A percentile compares a stretch with the other conserved stretches of the same genome.
Conservation (phyloP, 129 eudicot species). For the Pulicaria dysenterica region DNA sequence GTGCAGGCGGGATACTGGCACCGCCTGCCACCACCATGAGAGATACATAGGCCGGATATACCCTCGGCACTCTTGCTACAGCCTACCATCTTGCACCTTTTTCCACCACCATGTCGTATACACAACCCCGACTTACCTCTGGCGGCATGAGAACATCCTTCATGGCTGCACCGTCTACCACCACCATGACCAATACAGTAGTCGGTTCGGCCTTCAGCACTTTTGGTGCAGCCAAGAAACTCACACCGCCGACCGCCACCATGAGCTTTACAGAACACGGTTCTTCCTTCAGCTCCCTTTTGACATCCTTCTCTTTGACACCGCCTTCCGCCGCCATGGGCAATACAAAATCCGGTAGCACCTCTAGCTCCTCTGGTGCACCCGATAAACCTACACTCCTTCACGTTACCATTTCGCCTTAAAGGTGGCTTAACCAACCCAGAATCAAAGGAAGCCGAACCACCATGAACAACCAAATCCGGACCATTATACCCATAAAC, state of each 20-base stretch:
- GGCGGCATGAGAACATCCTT: constrained; percentile 78
- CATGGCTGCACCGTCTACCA: constrained; percentile 72
- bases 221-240: constrained; percentile 75
- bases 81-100: constrained; percentile 65
- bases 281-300: constrained; percentile 87
- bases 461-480: constrained; percentile 19
- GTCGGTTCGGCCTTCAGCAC: constrained; percentile 89
- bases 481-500: constrained; percentile 12
- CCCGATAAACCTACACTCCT: constrained; percentile 57
- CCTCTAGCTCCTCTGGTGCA: constrained; percentile 90
- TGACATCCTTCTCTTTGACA: constrained; percentile 74
- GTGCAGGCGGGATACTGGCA: constrained; percentile 61
- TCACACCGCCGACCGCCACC: constrained; percentile 94
- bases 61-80: constrained; percentile 89
- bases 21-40: constrained; percentile 88
- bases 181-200: constrained; percentile 90
- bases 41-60: constrained; percentile 64
- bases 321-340: constrained; percentile 89
- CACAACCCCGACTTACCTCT: constrained; percentile 88
- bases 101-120: constrained; percentile 92
- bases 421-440: constrained; percentile 19
- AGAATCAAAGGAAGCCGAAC: constrained; percentile 31
- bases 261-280: constrained; percentile 87
- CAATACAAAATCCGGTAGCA: constrained; percentile 83
- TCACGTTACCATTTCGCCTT: constrained; percentile 48